Evolutionary conservation across 257 asterid species (phyloP).

Genomic region (Solanum dulcamara): DNA sequence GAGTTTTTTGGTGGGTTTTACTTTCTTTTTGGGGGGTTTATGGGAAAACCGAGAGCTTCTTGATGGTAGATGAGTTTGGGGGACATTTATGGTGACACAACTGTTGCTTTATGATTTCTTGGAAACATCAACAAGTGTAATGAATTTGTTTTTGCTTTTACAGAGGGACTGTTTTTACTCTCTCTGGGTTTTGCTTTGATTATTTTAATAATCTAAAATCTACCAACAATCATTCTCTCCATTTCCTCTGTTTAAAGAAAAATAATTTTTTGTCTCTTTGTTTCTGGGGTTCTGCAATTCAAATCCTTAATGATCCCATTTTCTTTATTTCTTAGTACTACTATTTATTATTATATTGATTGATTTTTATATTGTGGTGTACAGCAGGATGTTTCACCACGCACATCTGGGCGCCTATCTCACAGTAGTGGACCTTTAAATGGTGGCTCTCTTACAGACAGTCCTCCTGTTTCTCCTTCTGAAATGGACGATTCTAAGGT

Average conservation of each 20-base stretch:
- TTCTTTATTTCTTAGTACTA: background rate
- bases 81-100: conserved; percentile 15
- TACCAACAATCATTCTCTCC: conserved; percentile 9
- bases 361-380: conserved; percentile 2
- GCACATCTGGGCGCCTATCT: conserved; percentile 91
- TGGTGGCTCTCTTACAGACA: conserved; percentile 86
- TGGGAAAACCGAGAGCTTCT: conserved; percentile 34
- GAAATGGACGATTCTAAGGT: conserved; percentile 86
- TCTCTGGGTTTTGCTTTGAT: background rate
- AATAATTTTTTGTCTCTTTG: background rate
- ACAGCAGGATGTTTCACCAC: conserved; percentile 97
- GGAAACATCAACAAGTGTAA: background rate
- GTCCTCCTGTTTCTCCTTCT: conserved; percentile 92
- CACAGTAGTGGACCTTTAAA: conserved; percentile 96
- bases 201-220: background rate
- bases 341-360: background rate
- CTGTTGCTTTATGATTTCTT: conserved; percentile 20
- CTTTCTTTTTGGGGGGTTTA: background rate
- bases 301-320: background rate
- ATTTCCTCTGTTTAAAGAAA: background rate
- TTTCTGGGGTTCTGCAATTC: background rate
- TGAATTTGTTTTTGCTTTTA: background rate
- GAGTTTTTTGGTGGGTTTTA: conserved; percentile 1
- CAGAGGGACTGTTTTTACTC: background rate
- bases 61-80: conserved; percentile 12